Conservation (phyloP, 1,284 basidiomycete genomes). For the Tilletia horrida region DNA sequence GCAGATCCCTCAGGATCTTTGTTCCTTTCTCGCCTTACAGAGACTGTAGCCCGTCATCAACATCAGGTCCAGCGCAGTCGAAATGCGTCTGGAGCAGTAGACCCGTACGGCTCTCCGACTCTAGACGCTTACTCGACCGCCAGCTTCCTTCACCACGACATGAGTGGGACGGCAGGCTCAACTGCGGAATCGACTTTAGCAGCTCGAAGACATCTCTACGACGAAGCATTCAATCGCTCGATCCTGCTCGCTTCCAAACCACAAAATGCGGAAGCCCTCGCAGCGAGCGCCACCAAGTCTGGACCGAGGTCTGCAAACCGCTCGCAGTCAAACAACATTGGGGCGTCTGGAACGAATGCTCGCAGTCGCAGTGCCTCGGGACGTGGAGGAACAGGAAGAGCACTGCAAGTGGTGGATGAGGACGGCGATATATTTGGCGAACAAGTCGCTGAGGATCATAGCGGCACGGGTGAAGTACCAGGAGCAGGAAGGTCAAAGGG, state of each 20-base stretch:
- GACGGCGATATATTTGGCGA: conserved; percentile 11
- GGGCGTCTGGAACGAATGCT: not conserved
- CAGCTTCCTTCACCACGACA: conserved; percentile 7
- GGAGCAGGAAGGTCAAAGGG: not conserved
- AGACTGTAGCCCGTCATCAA: conserved; percentile 57
- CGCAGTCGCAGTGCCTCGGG: conserved; percentile 14
- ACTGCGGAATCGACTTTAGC: conserved; percentile 23
- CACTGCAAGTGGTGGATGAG: conserved; percentile 10
- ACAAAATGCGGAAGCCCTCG: conserved; percentile 20
- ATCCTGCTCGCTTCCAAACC: conserved; percentile 22
- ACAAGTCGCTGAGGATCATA: not conserved
- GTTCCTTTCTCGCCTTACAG: conserved; percentile 77
- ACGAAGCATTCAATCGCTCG: conserved; percentile 25
- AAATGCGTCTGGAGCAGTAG: conserved; percentile 3
- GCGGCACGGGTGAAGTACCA: not conserved
- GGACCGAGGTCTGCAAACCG: not conserved
- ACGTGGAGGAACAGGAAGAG: not conserved
- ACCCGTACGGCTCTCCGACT: not conserved
- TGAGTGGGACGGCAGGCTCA: not conserved
- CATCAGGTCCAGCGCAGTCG: not conserved
- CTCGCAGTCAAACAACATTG: not conserved
- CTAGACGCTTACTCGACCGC: conserved; percentile 17
- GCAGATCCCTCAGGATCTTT: conserved; percentile 77
- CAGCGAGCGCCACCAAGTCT: conserved; percentile 13
- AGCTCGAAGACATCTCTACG: conserved; percentile 24